Percentiles rank a stretch among this genome's conserved stretches.
phyloP scores from a whole-genome alignment of 805 yeast genomes.

The Candida berthetii region DNA sequence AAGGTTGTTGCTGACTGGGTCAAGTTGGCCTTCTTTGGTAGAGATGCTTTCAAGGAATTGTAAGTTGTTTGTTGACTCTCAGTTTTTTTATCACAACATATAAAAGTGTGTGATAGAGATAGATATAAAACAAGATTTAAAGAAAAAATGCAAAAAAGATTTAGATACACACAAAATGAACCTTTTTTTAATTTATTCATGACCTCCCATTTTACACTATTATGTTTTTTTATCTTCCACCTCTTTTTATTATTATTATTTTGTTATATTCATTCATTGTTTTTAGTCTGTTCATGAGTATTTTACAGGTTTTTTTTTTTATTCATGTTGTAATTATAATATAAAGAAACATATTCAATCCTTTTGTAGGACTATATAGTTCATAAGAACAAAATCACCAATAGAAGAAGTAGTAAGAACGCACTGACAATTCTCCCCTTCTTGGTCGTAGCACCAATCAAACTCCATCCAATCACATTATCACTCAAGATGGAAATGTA shows the following conservation, averaged over 20 bases:
- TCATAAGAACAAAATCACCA: background rate
- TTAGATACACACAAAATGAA: background rate
- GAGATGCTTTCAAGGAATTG: constrained; percentile 88
- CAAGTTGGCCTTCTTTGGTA: constrained; percentile 82
- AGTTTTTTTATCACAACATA: no score
- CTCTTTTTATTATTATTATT: background rate
- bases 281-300: background rate
- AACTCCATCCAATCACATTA: background rate
- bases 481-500: background rate
- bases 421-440: background rate
- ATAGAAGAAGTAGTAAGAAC: background rate
- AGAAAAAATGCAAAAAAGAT: background rate
- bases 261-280: background rate
- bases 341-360: background rate
- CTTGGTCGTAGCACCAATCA: background rate
- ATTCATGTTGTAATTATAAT: background rate
- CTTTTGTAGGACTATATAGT: background rate
- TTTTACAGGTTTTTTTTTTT: background rate
- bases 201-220: no score
- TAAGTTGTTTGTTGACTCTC: constrained; percentile 12
- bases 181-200: background rate
- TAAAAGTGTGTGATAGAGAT: no score
- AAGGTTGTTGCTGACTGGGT: constrained; percentile 86
- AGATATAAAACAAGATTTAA: background rate
- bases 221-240: no score